Base-by-base conservation (phyloP, 495 filamentous ascomycete genomes). In the Hyaloscypha variabilis region DNA sequence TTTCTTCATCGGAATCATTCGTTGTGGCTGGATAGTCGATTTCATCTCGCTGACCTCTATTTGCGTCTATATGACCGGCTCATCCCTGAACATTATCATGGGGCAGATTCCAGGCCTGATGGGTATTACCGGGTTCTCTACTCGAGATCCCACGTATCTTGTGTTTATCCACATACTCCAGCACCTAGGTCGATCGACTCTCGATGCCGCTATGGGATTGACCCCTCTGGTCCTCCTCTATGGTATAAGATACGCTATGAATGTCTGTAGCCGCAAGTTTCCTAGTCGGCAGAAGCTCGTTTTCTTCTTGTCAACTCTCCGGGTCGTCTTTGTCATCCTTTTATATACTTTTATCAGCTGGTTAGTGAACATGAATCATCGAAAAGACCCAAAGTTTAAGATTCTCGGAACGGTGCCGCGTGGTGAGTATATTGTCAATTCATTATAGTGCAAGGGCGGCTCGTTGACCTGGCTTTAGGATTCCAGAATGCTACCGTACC, bases 61-160 rank as follows among this genome's bases (percentile, higher is more conserved):
- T 58, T 92, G 91, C 10, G 93, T 96, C 2, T 99, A 96, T 85
- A 98, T 99, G 94, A 98, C 95, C 1, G 95, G 95, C 6, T 97
- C 95, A 0, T 95, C 95, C 28, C 78, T 99, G 75, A 97, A 87
- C 72, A 99, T 99, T 73, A 86, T 86, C 36, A 82, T 87, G 50
- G 94, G 95, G 19, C 95, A 99, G 77, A 83, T 97, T 30, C 87
- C 91, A 1, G 83, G 83, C 11, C 73, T 99, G 81, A 88, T 99
- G 82, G 95, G 96, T 11, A 91, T 97, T 25, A 0, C 39, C 8
- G 59, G 63, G 8, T 71, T 70, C 0, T 90, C 96, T 58, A 93
- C 89, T n/a, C 84, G 92, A 68, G 91, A 87, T 31, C 71, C 93
- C 0, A 91, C 96, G 0, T 99, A 98, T 71, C 72, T 79, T 67